Conservation (phyloP, 202 grass and related monocot species). For the Saccharum hybrid region DNA sequence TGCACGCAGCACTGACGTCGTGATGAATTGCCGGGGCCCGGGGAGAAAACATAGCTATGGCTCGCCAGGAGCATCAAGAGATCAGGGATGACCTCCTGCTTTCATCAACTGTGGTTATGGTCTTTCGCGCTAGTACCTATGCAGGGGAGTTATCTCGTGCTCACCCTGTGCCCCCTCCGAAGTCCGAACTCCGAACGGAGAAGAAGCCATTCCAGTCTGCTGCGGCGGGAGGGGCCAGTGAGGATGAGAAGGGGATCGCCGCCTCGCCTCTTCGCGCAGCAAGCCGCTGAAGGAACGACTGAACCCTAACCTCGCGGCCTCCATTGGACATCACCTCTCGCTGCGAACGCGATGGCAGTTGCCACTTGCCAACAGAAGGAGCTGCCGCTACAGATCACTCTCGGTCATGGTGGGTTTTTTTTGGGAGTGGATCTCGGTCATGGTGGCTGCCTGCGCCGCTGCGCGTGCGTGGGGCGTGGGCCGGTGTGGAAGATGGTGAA, state of each 20-base stretch:
- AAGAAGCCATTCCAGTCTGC: not conserved
- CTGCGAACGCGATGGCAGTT: not conserved
- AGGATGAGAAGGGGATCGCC: not conserved
- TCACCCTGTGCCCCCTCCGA: not conserved
- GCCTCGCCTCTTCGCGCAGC: not conserved
- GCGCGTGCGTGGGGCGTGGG: too few relatives aligned
- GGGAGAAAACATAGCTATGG: not conserved
- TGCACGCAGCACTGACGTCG: not conserved
- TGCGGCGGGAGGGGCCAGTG: not conserved
- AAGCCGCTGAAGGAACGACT: not conserved
- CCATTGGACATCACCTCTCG: constrained; percentile 11
- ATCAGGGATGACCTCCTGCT: not conserved
- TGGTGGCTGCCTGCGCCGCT: not conserved
- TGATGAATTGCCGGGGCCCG: not conserved
- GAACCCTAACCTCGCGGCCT: constrained; percentile 1
- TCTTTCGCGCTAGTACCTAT: not conserved
- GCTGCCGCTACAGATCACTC: not conserved
- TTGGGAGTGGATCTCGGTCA: not conserved
- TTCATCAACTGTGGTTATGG: not conserved
- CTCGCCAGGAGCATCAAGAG: not conserved
- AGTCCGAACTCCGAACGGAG: not conserved
- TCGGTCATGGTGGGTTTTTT: not conserved
- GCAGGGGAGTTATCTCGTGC: not conserved
- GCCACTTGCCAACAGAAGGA: not conserved
- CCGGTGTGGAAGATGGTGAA: not conserved